Conservation (phyloP, 306 rosid species). For the Sechiopsis laciniata region DNA sequence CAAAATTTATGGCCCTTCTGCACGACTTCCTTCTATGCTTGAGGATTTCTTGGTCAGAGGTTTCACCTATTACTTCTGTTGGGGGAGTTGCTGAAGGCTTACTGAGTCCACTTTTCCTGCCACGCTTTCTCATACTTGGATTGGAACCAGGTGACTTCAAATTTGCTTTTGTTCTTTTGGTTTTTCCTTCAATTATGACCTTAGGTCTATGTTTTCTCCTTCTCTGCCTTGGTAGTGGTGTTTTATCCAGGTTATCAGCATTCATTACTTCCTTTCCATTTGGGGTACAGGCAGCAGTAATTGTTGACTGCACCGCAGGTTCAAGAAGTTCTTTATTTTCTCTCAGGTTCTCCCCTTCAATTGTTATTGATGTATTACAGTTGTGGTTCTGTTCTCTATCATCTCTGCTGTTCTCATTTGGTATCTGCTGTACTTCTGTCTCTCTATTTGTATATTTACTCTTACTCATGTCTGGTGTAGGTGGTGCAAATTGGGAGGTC, state of each 20-base stretch:
- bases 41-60: conserved; percentile 12
- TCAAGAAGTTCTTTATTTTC: conserved; percentile 14
- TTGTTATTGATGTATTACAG: neutral
- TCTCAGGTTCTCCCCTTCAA: neutral
- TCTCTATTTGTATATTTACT: neutral
- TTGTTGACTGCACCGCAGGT: neutral
- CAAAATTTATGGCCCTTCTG: conserved; percentile 24
- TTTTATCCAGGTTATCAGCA: neutral
- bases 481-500: conserved; percentile 19
- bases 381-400: conserved; percentile 17
- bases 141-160: conserved; percentile 14
- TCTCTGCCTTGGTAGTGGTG: conserved; percentile 19
- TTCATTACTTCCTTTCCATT: conserved; percentile 13
- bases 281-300: conserved; percentile 20
- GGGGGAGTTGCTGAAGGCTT: conserved; percentile 20
- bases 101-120: conserved; percentile 14
- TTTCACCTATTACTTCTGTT: conserved; percentile 18
- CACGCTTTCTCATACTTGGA: conserved; percentile 16
- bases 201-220: conserved; percentile 27
- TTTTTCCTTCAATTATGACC: conserved; percentile 23
- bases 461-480: conserved; percentile 20
- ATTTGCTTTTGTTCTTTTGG: neutral
- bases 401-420: neutral
- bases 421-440: conserved; percentile 1
- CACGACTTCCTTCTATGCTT: conserved; percentile 19